Evolutionary conservation across 2,329 filamentous ascomycete genomes (phyloP), one percentile per base, ranked within the genome.

Genomic region (Penicillium sp.): DNA sequence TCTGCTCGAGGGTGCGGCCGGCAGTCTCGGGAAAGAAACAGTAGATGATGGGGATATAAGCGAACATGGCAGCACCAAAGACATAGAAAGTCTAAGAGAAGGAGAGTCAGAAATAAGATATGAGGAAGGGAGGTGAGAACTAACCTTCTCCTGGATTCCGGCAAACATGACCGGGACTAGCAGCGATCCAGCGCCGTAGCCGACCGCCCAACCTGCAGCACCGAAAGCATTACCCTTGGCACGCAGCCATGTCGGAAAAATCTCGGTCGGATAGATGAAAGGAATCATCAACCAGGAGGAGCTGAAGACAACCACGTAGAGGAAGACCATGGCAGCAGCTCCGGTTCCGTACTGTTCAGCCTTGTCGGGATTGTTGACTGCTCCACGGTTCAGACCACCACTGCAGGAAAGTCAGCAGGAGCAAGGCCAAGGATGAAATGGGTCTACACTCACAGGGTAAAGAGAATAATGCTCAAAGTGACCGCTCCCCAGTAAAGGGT

Each of bases 1-100:
- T 55, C 26, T 60, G 43, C 44, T 60, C 58, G 4, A 59, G 54
- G 16, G 50, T 54, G n/a, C 56, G 49, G 11, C 42, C 42, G 24
- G 42, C 46, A 8, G 57, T 51, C 35, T 58, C 57, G 14, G 51
- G 53, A 28, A 42, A 56, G 29, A 54, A 42, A 42, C 35, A 40
- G 16, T 46, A 87, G 0, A 86, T 78, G 62, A 86, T 77, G 0
- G 81, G 76, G 3, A 87, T 81, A 3, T 76, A 75, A 11, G 83
- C 57, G 10, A 80, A 62, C 56, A 85, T 87, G 55, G 75, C 77
- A 2, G 76, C 80, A 3, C 77, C 84, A 55, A 87, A 87, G 41
- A 88, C 41, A 34, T 54, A 42, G 16, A 49, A 44, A 24, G 45
- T 43, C 39, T 38, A 18, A 38, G 20, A 24, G 31, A 32, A 42